phyloP scores from a whole-genome alignment of 805 yeast species.

The Komagataella ulmi region DNA sequence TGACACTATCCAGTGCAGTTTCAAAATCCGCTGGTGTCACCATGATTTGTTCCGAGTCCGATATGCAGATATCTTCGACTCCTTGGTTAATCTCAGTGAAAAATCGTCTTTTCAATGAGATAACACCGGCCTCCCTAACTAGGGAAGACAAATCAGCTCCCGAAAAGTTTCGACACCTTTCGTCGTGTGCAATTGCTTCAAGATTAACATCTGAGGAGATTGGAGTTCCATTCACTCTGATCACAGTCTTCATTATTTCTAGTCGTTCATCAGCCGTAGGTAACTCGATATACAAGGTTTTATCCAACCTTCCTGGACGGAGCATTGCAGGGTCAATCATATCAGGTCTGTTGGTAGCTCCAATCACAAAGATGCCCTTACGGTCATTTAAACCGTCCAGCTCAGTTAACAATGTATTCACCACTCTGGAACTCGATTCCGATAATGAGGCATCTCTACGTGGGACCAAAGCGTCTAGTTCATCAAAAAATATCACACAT shows the following conservation, averaged over 20 bases:
- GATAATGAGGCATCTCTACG: slow-evolving; percentile 80
- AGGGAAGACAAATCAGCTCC: slow-evolving; percentile 94
- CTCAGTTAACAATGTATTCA: slow-evolving; percentile 87
- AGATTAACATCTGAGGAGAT: slow-evolving; percentile 50
- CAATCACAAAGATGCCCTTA: slow-evolving; percentile 85
- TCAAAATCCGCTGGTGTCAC: slow-evolving; percentile 61
- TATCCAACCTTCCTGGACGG: slow-evolving; percentile 92
- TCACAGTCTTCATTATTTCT: slow-evolving; percentile 71
- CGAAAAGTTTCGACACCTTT: slow-evolving; percentile 75
- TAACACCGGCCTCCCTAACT: slow-evolving; percentile 88
- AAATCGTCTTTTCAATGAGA: slow-evolving; percentile 67
- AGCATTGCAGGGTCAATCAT: slow-evolving; percentile 98
- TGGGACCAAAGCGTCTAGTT: slow-evolving; percentile 91
- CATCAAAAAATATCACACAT: slow-evolving; percentile 89
- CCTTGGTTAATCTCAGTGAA: slow-evolving; percentile 35
- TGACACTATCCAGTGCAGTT: slow-evolving; percentile 57
- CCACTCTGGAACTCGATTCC: slow-evolving; percentile 87
- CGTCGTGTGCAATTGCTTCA: slow-evolving; percentile 50
- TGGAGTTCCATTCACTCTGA: slow-evolving; percentile 66
- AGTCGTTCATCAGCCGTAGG: slow-evolving; percentile 69
- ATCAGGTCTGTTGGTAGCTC: slow-evolving; percentile 96
- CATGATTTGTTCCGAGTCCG: slow-evolving; percentile 22
- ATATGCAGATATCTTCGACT: slow-evolving; percentile 27
- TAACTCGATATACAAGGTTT: slow-evolving; percentile 80
- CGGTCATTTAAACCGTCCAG: slow-evolving; percentile 90